Conservation (phyloP, 345 rosid genomes). For the Populus alba region DNA sequence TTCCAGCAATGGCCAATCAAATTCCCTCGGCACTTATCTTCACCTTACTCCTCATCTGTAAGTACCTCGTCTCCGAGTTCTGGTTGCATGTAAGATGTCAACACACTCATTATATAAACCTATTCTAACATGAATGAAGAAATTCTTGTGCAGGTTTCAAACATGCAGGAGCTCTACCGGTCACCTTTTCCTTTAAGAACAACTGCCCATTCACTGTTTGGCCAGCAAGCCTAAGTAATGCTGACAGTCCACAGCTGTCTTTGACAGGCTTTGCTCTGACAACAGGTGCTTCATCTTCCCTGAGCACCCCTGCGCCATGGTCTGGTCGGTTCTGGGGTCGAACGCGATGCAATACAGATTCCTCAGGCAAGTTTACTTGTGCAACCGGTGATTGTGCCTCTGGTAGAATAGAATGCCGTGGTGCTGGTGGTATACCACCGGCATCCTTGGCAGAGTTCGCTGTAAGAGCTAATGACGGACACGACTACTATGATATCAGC, state of each 20-base stretch:
- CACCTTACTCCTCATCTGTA: too few relatives aligned
- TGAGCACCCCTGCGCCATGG: constrained; percentile 37
- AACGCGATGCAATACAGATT: constrained; percentile 34
- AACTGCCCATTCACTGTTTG: not conserved
- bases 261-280: constrained; percentile 37
- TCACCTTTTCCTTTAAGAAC: not conserved
- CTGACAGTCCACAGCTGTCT: constrained; percentile 6
- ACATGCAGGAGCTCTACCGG: not conserved
- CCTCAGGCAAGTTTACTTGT: constrained; percentile 35
- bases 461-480: constrained; percentile 9
- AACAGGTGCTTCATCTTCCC: constrained; percentile 21
- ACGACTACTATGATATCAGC: constrained; percentile 53
- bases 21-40: too few relatives aligned
- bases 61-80: too few relatives aligned
- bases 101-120: too few relatives aligned
- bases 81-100: too few relatives aligned
- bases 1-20: too few relatives aligned
- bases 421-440: constrained; percentile 47
- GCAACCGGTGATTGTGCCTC: constrained; percentile 43
- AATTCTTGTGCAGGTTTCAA: too few relatives aligned
- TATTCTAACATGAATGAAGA: too few relatives aligned
- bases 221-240: not conserved
- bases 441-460: constrained; percentile 52
- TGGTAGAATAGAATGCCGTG: constrained; percentile 29
- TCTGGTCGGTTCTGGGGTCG: constrained; percentile 57